A percentile compares a stretch with the other conserved stretches of the same genome.
Evolutionary conservation across 495 filamentous ascomycete genomes (phyloP).

Genomic region (Platismatia glauca): DNA sequence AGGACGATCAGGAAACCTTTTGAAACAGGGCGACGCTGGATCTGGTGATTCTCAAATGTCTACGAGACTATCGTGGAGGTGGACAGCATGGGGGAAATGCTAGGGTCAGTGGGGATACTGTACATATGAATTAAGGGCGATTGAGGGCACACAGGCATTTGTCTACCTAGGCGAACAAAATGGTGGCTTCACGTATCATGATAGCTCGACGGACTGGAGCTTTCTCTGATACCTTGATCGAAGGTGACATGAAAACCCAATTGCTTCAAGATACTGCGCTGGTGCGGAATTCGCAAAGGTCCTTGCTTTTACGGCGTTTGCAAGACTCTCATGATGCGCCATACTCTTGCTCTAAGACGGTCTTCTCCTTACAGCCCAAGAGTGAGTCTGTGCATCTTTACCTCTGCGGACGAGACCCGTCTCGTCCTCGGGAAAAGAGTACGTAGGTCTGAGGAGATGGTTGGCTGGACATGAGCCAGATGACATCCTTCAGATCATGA

Average conservation of each 20-base stretch:
- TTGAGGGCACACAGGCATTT: neutral
- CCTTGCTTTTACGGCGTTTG: neutral
- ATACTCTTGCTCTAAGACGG: neutral
- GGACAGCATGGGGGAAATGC: constrained; percentile 29
- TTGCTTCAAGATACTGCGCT: neutral
- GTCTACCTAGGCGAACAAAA: neutral
- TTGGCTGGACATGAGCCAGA: neutral
- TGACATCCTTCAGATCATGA: neutral
- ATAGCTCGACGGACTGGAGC: neutral
- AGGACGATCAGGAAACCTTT: constrained; percentile 20
- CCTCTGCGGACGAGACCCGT: neutral
- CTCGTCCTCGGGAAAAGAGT: neutral
- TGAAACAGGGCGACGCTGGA: constrained; percentile 31
- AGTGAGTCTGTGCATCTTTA: neutral
- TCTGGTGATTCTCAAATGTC: neutral
- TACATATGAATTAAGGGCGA: constrained; percentile 10
- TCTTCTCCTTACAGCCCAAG: neutral
- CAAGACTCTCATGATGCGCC: neutral
- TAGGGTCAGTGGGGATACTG: constrained; percentile 1
- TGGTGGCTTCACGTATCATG: neutral
- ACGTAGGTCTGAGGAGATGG: neutral
- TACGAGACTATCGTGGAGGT: neutral
- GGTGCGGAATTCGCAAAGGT: neutral
- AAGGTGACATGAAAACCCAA: neutral
- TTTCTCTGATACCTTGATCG: neutral